Percentiles rank a stretch among this genome's conserved stretches.
phyloP scores from a whole-genome alignment of 2,329 filamentous ascomycete species.

The Aureobasidium sp. region DNA sequence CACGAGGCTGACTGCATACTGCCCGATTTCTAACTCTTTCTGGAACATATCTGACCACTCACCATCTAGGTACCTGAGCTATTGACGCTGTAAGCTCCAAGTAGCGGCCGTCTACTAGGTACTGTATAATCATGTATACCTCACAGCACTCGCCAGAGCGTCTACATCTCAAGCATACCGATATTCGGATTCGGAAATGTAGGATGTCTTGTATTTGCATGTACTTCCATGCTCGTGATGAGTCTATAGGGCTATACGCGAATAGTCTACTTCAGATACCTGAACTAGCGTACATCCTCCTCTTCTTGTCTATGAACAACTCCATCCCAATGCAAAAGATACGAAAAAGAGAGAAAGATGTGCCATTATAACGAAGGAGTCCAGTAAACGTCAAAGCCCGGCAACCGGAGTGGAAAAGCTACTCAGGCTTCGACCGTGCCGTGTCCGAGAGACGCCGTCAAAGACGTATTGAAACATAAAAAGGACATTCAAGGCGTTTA shows the following conservation, averaged over 20 bases:
- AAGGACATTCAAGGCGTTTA: conserved; percentile 27
- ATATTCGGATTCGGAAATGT: no score
- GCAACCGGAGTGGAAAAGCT: no score
- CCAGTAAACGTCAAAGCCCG: not conserved
- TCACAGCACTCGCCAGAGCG: no score
- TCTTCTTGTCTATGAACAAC: not conserved
- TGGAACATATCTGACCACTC: not conserved
- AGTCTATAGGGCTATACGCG: no score
- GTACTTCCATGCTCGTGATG: not conserved
- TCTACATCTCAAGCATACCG: no score
- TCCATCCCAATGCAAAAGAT: conserved; percentile 11
- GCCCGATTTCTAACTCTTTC: not conserved
- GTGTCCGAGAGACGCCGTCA: not conserved
- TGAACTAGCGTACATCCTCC: not conserved
- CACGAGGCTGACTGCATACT: not conserved
- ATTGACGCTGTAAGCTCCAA: not conserved
- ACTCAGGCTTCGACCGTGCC: not conserved
- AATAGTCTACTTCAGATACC: no score
- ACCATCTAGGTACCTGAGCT: not conserved
- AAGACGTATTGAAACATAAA: not conserved
- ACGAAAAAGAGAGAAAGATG: not conserved
- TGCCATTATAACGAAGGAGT: not conserved
- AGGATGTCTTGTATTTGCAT: not conserved
- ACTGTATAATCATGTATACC: no score
- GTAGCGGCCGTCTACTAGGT: not conserved